phyloP scores from a whole-genome alignment of 108 stramenopile genomes.

The Cyclostephanos invisitatus region DNA sequence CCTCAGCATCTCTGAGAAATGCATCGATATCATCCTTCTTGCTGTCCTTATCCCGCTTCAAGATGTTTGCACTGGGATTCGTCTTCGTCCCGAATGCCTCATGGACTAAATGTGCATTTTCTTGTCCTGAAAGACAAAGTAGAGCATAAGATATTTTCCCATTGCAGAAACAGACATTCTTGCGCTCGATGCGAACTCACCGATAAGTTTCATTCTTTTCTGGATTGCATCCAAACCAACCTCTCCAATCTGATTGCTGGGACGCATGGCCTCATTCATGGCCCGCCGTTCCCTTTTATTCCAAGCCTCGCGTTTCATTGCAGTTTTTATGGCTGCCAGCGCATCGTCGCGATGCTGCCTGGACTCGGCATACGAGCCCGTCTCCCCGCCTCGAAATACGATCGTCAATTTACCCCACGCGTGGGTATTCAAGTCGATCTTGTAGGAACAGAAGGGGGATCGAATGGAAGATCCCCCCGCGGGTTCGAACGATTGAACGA shows the following conservation, averaged over 20 bases:
- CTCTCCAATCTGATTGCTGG: conserved; percentile 27
- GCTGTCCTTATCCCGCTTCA: conserved; percentile 22
- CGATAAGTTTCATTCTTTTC: conserved; percentile 62
- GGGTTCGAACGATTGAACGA: conserved; percentile 45
- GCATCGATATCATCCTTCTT: conserved; percentile 62
- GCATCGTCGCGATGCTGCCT: conserved; percentile 66
- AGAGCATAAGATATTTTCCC: background rate
- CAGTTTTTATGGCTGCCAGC: conserved; percentile 49
- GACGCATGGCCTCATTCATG: conserved; percentile 39
- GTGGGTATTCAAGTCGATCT: conserved; percentile 52
- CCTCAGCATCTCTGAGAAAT: conserved; percentile 69
- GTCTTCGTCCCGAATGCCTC: conserved; percentile 49
- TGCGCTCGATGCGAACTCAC: conserved; percentile 15
- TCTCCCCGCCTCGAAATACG: conserved; percentile 49
- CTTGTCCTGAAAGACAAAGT: conserved; percentile 11
- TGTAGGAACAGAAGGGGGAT: conserved; percentile 49
- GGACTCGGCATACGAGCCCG: conserved; percentile 30
- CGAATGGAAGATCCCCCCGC: conserved; percentile 55
- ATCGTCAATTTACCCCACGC: conserved; percentile 68
- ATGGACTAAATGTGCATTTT: conserved; percentile 70
- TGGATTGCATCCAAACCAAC: conserved; percentile 80
- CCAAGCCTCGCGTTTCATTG: conserved; percentile 72
- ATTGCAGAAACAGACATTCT: background rate
- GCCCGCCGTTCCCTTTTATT: conserved; percentile 47
- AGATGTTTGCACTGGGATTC: background rate